phyloP scores from a whole-genome alignment of 1,284 basidiomycete species.

The Tausonia pullulans region DNA sequence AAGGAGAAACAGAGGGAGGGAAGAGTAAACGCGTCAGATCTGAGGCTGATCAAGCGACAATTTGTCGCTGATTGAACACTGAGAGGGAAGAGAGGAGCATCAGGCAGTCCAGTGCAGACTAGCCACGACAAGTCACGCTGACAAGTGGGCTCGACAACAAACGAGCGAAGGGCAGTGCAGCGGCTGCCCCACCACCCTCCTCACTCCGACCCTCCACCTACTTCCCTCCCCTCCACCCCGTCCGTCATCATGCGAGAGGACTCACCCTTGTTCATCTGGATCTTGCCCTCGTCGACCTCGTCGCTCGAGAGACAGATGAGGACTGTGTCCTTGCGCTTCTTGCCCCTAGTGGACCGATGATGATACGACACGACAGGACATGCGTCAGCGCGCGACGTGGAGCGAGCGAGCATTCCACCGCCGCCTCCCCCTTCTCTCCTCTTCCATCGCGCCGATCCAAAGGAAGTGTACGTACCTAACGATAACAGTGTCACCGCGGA shows the following conservation, averaged over 20 bases:
- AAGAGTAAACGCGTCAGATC: neutral
- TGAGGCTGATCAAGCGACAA: too few species aligned
- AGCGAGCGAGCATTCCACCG: neutral
- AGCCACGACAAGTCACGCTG: too few species aligned
- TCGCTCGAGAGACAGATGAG: constrained; percentile 92
- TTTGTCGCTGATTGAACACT: too few species aligned
- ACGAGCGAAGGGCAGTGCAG: too few species aligned
- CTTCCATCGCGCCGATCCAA: neutral
- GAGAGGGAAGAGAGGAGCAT: too few species aligned
- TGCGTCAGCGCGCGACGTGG: neutral
- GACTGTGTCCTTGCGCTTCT: constrained; percentile 91
- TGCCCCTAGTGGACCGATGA: constrained; percentile 49
- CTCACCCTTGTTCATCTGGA: constrained; percentile 86
- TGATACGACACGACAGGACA: neutral
- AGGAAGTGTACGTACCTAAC: constrained; percentile 50
- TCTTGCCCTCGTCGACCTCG: constrained; percentile 92
- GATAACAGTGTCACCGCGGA: constrained; percentile 89
- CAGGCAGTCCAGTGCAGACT: too few species aligned
- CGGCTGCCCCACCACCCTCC: too few species aligned
- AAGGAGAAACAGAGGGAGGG: neutral
- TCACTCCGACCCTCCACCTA: too few species aligned
- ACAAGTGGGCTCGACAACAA: too few species aligned
- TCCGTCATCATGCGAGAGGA: neutral
- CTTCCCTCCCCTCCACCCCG: too few species aligned
- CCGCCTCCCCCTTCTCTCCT: too few species aligned